Evolutionary conservation across 2,329 filamentous ascomycete genomes (phyloP).

Genomic region (Lizonia empirigonia): DNA sequence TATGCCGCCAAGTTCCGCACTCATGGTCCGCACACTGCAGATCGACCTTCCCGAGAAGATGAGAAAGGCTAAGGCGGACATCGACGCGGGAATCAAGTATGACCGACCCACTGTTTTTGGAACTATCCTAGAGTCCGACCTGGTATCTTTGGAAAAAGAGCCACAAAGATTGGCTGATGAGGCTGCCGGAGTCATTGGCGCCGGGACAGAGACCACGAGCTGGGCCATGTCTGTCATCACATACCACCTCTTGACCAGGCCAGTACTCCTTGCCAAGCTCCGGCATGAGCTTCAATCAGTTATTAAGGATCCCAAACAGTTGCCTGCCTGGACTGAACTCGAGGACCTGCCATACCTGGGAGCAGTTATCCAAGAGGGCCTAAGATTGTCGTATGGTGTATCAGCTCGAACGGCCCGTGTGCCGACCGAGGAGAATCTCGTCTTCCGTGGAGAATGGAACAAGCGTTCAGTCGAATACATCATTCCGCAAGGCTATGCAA

Average conservation of each 20-base stretch:
- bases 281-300: slow-evolving; percentile 31
- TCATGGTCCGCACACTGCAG: slow-evolving; percentile 34
- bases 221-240: slow-evolving; percentile 35
- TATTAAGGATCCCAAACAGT: slow-evolving; percentile 21
- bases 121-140: slow-evolving; percentile 24
- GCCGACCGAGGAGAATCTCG: slow-evolving; percentile 29
- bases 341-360: slow-evolving; percentile 41
- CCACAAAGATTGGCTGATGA: slow-evolving; percentile 40
- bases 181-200: slow-evolving; percentile 39
- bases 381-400: slow-evolving; percentile 36
- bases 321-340: slow-evolving; percentile 27
- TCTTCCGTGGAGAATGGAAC: slow-evolving; percentile 35
- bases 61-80: slow-evolving; percentile 26
- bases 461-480: slow-evolving; percentile 29
- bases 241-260: slow-evolving; percentile 38
- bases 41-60: slow-evolving; percentile 34
- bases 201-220: slow-evolving; percentile 45
- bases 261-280: slow-evolving; percentile 28
- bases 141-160: slow-evolving; percentile 26
- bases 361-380: slow-evolving; percentile 41
- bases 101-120: slow-evolving; percentile 34
- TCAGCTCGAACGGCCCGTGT: slow-evolving; percentile 35
- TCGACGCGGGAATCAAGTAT: slow-evolving; percentile 31
- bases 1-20: slow-evolving; percentile 25
- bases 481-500: slow-evolving; percentile 29